phyloP scores from a whole-genome alignment of 371 early-diverging fungal genomes.

The Lichtheimia corymbifera region DNA sequence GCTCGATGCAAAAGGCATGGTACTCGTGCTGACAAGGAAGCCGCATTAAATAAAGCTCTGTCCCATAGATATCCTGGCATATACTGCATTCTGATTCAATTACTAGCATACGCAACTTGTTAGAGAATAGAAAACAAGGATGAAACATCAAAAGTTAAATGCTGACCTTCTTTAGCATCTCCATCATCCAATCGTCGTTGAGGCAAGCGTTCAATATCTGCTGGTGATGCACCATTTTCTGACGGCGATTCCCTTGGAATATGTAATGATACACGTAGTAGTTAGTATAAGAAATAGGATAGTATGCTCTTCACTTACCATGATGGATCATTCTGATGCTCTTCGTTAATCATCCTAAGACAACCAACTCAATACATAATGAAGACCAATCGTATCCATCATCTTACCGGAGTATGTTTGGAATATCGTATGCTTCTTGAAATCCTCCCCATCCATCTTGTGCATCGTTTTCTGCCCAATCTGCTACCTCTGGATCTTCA shows the following conservation, averaged over 20 bases:
- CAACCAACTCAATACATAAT: neutral
- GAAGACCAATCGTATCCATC: neutral
- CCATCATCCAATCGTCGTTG: neutral
- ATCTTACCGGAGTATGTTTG: neutral
- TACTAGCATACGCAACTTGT: slow-evolving; percentile 5
- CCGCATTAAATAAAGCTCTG: slow-evolving; percentile 1
- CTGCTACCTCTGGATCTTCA: no score
- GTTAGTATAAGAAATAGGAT: neutral
- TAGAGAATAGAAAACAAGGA: neutral
- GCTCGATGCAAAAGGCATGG: slow-evolving; percentile 19
- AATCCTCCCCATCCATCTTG: neutral
- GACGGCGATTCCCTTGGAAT: neutral
- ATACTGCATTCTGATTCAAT: slow-evolving; percentile 13
- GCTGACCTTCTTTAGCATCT: no score
- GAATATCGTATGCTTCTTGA: neutral
- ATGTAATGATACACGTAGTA: no score
- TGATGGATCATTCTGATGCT: neutral
- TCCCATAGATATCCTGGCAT: slow-evolving; percentile 20
- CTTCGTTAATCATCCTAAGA: neutral
- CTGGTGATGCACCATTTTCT: neutral
- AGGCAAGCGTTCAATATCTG: neutral
- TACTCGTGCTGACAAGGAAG: slow-evolving; percentile 30
- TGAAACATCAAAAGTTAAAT: neutral
- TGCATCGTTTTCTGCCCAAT: no score
- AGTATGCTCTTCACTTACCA: neutral